A percentile compares a stretch with the other conserved stretches of the same genome.
These are phyloP conservation scores for Paramecium bursaria DNA, from an alignment of 73 alveolate species.

Conservation along the genomic window DNA sequence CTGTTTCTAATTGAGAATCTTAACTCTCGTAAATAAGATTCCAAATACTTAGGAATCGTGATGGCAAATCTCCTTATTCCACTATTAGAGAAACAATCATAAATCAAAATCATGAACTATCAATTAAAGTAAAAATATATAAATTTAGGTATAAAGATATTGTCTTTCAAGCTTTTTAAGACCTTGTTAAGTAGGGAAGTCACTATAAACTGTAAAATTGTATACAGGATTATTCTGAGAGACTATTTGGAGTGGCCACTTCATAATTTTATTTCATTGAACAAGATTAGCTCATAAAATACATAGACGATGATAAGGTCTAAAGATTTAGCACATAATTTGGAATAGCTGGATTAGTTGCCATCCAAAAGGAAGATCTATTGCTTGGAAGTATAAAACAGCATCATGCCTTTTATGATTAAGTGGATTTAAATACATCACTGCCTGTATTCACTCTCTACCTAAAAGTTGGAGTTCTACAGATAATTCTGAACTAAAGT, in stretches of 20 bases:
- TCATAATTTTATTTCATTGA: neutral
- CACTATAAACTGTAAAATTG: constrained; percentile 10
- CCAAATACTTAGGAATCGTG: constrained; percentile 39
- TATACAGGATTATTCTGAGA: constrained; percentile 28
- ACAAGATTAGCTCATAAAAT: constrained; percentile 1
- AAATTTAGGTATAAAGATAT: constrained; percentile 26
- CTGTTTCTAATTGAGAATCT: constrained; percentile 27
- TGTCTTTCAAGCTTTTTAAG: constrained; percentile 36
- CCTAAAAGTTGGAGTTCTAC: constrained; percentile 7
- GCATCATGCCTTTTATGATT: constrained; percentile 29
- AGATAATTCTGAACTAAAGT: constrained; percentile 44
- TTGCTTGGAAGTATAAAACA: constrained; percentile 11
- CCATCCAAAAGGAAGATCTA: neutral
- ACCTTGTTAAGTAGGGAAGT: neutral
- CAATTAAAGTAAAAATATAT: neutral
- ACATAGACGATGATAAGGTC: neutral
- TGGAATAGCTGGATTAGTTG: constrained; percentile 48
- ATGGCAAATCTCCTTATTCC: neutral
- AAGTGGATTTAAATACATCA: constrained; percentile 14
- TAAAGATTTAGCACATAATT: constrained; percentile 13
- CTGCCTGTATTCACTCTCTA: constrained; percentile 47
- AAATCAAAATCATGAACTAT: constrained; percentile 11
- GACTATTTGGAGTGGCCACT: constrained; percentile 35
- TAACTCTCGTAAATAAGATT: constrained; percentile 23
- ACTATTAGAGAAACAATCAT: neutral